A percentile compares a stretch with the other conserved stretches of the same genome.
phyloP scores from a whole-genome alignment of 2,329 filamentous ascomycete species.

The Phaeophleospora eucalypticola region DNA sequence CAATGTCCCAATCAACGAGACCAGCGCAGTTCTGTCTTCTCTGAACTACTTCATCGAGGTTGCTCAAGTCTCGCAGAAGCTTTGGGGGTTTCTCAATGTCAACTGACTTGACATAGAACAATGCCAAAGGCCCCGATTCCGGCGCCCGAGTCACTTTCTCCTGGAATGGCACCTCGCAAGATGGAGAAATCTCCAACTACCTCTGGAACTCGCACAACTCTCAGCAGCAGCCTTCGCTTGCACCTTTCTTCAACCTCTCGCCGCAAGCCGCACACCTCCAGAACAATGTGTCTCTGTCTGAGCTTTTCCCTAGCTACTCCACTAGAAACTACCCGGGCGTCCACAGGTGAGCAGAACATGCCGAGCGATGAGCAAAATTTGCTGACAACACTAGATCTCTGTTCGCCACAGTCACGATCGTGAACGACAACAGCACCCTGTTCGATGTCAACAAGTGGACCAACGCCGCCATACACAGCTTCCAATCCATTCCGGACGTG shows the following conservation, averaged over 20 bases:
- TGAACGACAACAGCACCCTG: background rate
- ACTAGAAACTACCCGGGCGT: background rate
- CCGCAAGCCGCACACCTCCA: background rate
- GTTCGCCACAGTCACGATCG: conserved; percentile 10
- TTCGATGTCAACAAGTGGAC: conserved; percentile 6
- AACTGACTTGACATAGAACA: no score
- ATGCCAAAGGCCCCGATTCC: background rate
- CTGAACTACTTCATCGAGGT: conserved; percentile 7
- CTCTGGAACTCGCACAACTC: background rate
- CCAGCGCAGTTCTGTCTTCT: conserved; percentile 1
- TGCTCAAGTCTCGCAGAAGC: no score
- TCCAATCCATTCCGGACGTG: conserved; percentile 7
- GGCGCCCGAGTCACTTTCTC: conserved; percentile 4
- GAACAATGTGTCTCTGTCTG: background rate
- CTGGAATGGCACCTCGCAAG: conserved; percentile 1
- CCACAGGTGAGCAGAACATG: no score
- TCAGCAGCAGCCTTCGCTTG: background rate
- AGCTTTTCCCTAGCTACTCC: background rate
- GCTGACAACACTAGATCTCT: no score
- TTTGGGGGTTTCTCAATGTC: no score
- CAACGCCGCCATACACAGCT: background rate
- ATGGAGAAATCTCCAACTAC: background rate
- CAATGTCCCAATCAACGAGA: conserved; percentile 4
- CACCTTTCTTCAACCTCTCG: background rate
- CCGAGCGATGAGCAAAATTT: no score